Evolutionary conservation across 768 basidiomycete genomes (phyloP), one percentile per base, ranked within the genome.

Genomic region (Suillus hirtellus): DNA sequence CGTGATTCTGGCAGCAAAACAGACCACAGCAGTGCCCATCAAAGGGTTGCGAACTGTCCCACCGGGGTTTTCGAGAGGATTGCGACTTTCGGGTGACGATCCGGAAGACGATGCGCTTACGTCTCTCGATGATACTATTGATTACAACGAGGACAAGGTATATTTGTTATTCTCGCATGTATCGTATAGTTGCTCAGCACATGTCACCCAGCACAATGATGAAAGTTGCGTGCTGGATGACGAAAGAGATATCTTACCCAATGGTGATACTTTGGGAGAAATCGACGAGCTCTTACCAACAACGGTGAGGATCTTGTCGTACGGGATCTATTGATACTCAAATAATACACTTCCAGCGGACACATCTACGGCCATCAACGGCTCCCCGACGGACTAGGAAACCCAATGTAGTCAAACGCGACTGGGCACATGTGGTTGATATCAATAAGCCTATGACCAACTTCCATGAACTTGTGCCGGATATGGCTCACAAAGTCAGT

Each of bases 361-460:
- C 83, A 14, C 83, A 87, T 70, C 76, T 92, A 27, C 85, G 81
- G 56, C 85, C 89, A 19, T 71, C 81, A 44, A 80, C 80, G 59
- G 65, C 82, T 2, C 67, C 73, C 35, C 79, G 79, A 43, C 78
- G 78, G 52, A 65, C 74, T 19, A 81, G 79, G 67, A 80, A 81
- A 37, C 68, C 79, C 2, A 80, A 83, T 54, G 71, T 86, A 4
- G 86, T 86, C 63, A 96, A 96, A 76, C 90, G 92, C 55, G 95
- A 98, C 66, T 99, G 97, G 97, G 97, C 97, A 1, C 97, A 98
- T 80, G 91, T 94, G 34, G 93, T 99, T 35, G 93, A 99, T 70
- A 87, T 98, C 64, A 94, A 94, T 70, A 89, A 90, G 65, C 92
- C 94, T 24, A 87, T 97, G 73, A 79, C 81, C 15, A 96, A 98